Percentiles rank a stretch among this genome's conserved stretches.
phyloP scores from a whole-genome alignment of 441 rosid genomes.

The Geranium incanum region DNA sequence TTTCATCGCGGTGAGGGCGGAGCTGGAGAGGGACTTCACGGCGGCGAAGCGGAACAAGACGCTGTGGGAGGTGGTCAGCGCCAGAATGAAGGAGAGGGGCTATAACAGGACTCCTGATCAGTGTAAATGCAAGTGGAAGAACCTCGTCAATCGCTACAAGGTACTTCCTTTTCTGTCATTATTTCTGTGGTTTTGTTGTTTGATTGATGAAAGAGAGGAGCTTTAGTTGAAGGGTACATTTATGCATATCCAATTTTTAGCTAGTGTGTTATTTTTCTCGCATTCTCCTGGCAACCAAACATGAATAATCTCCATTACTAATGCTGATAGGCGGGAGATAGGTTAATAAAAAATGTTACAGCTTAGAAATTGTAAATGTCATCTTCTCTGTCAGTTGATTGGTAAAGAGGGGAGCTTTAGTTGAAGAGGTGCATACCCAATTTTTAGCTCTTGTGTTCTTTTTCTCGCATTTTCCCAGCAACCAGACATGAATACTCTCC shows the following conservation, averaged over 20 bases:
- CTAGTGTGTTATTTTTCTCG: neutral
- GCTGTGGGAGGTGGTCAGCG: conserved; percentile 48
- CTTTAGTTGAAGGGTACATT: neutral
- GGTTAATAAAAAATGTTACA: neutral
- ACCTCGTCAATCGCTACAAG: conserved; percentile 55
- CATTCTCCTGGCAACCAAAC: conserved; percentile 3
- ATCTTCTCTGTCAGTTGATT: neutral
- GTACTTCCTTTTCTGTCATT: conserved; percentile 16
- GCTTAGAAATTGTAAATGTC: neutral
- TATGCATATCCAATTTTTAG: neutral
- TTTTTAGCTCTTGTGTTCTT: neutral
- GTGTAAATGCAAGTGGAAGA: conserved; percentile 62
- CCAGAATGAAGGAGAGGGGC: conserved; percentile 42
- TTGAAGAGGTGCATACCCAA: neutral
- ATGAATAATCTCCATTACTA: neutral
- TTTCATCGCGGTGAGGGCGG: conserved; percentile 36
- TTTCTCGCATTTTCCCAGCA: neutral
- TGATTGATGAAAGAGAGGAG: neutral
- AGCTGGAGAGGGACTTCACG: conserved; percentile 42
- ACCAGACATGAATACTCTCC: neutral
- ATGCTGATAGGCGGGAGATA: neutral
- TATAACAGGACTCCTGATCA: conserved; percentile 42
- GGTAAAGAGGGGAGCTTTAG: neutral
- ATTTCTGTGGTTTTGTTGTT: neutral
- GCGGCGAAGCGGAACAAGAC: conserved; percentile 41